Percentiles rank a stretch among this genome's conserved stretches.
phyloP scores from a whole-genome alignment of 768 basidiomycete genomes.

The Agaricus sinodeliciosus region DNA sequence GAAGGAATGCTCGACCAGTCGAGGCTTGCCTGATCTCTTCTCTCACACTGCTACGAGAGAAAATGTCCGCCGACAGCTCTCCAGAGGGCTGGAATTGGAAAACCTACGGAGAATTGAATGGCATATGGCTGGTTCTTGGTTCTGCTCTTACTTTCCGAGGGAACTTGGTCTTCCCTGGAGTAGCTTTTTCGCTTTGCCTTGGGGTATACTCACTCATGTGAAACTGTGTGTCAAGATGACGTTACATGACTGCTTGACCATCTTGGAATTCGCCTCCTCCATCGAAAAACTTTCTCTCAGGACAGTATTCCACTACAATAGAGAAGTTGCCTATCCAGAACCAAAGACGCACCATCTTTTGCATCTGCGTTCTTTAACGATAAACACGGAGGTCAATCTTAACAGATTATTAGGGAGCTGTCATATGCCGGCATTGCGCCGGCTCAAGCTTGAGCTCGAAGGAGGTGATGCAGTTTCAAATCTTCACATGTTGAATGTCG shows the following conservation, averaged over 20 bases:
- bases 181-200: background rate
- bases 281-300: constrained; percentile 2
- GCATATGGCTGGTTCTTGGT: background rate
- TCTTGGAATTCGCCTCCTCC: background rate
- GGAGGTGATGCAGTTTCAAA: background rate
- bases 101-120: background rate
- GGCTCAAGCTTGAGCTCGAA: background rate
- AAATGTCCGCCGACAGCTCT: background rate
- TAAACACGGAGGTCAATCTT: background rate
- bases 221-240: background rate
- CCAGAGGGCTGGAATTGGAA: background rate
- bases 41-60: background rate
- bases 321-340: background rate
- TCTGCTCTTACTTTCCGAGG: background rate
- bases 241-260: constrained; percentile 2
- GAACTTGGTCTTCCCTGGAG: constrained; percentile 3
- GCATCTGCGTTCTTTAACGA: background rate
- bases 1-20: background rate
- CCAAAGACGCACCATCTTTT: background rate
- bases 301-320: background rate
- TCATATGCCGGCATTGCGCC: background rate
- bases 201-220: constrained; percentile 2
- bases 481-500: background rate
- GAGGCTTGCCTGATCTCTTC: background rate
- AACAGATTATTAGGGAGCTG: background rate